Evolutionary conservation across 1,284 basidiomycete species (phyloP).

Genomic region (Sanghuangporus sanghuang): DNA sequence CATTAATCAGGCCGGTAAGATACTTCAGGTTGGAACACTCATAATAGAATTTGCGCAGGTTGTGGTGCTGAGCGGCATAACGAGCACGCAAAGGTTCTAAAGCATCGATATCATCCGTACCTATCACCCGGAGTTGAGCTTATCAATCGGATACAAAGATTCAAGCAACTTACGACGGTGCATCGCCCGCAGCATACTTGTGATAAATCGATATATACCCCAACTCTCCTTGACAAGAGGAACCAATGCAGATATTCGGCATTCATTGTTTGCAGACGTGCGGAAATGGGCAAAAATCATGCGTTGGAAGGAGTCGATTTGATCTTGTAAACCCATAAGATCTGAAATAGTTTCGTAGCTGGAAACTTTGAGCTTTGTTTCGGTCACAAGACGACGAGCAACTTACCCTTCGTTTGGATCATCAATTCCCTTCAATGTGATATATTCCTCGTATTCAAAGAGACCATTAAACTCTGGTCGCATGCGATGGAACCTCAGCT

Average conservation of each 20-base stretch:
- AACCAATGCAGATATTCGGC: slow-evolving; percentile 89
- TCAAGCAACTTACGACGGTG: slow-evolving; percentile 58
- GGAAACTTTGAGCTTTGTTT: slow-evolving; percentile 14
- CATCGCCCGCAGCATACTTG: slow-evolving; percentile 95
- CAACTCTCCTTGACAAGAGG: slow-evolving; percentile 96
- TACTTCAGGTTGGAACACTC: slow-evolving; percentile 97
- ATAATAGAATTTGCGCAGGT: slow-evolving; percentile 93
- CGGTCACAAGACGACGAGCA: background rate
- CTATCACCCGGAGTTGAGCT: slow-evolving; percentile 34
- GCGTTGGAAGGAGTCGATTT: slow-evolving; percentile 96
- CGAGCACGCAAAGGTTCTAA: slow-evolving; percentile 82
- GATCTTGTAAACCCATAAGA: slow-evolving; percentile 93
- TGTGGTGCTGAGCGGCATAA: slow-evolving; percentile 85
- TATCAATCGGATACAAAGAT: background rate
- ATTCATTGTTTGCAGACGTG: slow-evolving; percentile 89
- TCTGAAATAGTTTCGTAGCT: slow-evolving; percentile 96
- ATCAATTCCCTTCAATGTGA: slow-evolving; percentile 92
- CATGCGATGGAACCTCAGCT: slow-evolving; percentile 89
- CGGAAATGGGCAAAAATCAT: slow-evolving; percentile 92
- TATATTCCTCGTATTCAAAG: slow-evolving; percentile 96
- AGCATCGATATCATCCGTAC: slow-evolving; percentile 83
- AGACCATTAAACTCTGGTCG: slow-evolving; percentile 94
- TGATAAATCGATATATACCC: slow-evolving; percentile 96
- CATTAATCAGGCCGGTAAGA: slow-evolving; percentile 91
- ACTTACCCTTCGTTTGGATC: slow-evolving; percentile 95